These are phyloP conservation scores for Avena insularis DNA, from an alignment of 176 grass and related monocot genomes.

Conservation along the genomic window DNA sequence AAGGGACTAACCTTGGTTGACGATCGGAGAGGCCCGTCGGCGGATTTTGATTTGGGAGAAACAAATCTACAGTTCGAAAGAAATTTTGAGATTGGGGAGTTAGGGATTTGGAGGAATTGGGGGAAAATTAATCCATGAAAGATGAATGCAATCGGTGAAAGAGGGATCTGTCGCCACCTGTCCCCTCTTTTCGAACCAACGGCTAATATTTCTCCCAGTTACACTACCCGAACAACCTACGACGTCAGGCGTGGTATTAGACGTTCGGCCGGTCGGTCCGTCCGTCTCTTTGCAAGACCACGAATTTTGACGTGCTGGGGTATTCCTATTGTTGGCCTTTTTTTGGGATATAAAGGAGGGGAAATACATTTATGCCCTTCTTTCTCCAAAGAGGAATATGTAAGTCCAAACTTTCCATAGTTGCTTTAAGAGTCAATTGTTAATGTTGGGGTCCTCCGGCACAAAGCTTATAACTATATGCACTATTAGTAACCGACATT, in stretches of 20 bases:
- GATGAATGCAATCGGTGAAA: constrained; percentile 34
- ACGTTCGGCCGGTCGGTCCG: constrained; percentile 1
- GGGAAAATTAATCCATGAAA: constrained; percentile 34
- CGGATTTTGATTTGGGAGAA: constrained; percentile 22
- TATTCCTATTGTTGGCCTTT: constrained; percentile 19
- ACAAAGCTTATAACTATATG: neutral
- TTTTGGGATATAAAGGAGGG: neutral
- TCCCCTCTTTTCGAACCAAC: constrained; percentile 27
- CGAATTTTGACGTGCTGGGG: constrained; percentile 1
- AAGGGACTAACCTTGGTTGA: constrained; percentile 26
- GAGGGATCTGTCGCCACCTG: constrained; percentile 35
- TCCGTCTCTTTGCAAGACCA: constrained; percentile 9
- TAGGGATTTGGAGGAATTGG: constrained; percentile 45
- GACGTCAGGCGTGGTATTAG: neutral
- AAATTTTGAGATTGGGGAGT: constrained; percentile 44
- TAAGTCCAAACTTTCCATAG: neutral
- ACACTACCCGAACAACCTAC: neutral
- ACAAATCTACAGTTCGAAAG: constrained; percentile 34
- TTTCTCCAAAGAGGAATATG: neutral
- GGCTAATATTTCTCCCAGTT: neutral
- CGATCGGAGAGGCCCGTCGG: constrained; percentile 29
- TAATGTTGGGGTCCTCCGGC: neutral
- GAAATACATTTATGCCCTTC: constrained; percentile 26
- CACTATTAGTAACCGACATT: neutral
- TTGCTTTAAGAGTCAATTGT: neutral